These are phyloP conservation scores for Asclepias syriaca DNA, from an alignment of 257 asterid genomes.

Conservation along the genomic window DNA sequence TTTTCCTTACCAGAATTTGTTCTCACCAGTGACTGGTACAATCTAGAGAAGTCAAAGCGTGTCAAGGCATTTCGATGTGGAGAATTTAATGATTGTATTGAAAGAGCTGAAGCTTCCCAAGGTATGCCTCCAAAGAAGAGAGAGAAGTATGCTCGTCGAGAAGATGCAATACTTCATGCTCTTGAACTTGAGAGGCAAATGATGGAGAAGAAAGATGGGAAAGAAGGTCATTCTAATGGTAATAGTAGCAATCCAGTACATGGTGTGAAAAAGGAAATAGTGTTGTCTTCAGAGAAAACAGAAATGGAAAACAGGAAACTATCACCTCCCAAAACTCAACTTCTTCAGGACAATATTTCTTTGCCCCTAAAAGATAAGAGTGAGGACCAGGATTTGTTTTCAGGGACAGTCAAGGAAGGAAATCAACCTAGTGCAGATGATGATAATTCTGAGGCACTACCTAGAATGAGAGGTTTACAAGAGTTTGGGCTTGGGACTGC, in stretches of 20 bases:
- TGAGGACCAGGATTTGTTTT: constrained; percentile 28
- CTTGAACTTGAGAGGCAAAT: constrained; percentile 84
- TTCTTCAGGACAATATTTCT: constrained; percentile 36
- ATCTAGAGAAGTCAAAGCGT: constrained; percentile 95
- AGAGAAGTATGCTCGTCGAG: constrained; percentile 97
- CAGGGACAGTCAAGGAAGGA: constrained; percentile 37
- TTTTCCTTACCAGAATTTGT: constrained; percentile 20
- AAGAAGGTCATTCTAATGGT: constrained; percentile 41
- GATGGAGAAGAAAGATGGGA: constrained; percentile 66
- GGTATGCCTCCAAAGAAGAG: constrained; percentile 97
- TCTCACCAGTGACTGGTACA: constrained; percentile 90
- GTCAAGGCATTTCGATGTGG: constrained; percentile 97
- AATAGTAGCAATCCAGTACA: constrained; percentile 42
- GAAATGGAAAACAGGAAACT: constrained; percentile 42
- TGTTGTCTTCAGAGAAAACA: constrained; percentile 35
- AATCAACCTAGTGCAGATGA: constrained; percentile 54
- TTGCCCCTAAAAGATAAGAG: constrained; percentile 36
- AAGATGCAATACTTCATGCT: constrained; percentile 98
- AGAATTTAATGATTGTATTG: constrained; percentile 90
- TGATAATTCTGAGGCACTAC: constrained; percentile 47
- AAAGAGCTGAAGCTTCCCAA: constrained; percentile 90
- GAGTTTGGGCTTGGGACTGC: constrained; percentile 70
- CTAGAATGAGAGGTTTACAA: constrained; percentile 83
- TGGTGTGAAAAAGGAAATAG: constrained; percentile 26
- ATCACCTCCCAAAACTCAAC: constrained; percentile 29